Conservation (phyloP, 208 protist species). For the Borovskyia barvae region DNA sequence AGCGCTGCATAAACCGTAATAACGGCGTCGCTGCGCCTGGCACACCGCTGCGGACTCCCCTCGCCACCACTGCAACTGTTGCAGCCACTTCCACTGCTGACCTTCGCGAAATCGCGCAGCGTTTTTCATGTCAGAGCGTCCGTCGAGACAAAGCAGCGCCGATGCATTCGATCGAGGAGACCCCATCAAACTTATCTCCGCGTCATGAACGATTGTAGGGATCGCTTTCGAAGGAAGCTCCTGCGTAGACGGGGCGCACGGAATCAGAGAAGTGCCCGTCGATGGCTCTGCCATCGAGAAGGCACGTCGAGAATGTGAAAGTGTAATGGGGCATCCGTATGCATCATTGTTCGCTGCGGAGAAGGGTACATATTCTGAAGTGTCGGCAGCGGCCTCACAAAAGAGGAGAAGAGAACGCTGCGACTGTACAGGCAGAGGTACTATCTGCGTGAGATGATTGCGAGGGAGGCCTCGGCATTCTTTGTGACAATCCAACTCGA, state of each 20-base stretch:
- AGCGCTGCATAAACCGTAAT: slow-evolving; percentile 39
- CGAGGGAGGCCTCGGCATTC: slow-evolving; percentile 51
- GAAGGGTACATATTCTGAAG: too few species aligned
- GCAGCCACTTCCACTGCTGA: slow-evolving; percentile 40
- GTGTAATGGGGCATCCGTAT: too few species aligned
- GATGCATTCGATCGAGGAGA: too few species aligned
- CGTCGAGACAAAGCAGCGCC: slow-evolving; percentile 41
- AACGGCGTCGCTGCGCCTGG: slow-evolving; percentile 58
- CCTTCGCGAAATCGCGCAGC: slow-evolving; percentile 34
- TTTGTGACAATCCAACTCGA: slow-evolving; percentile 56
- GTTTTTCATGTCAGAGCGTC: slow-evolving; percentile 29
- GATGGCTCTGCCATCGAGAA: too few species aligned
- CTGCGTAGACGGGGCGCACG: too few species aligned
- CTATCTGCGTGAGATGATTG: slow-evolving; percentile 49
- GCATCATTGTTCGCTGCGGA: too few species aligned
- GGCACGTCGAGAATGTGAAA: too few species aligned
- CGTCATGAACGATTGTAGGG: too few species aligned
- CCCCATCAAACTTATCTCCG: too few species aligned
- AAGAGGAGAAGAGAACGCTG: slow-evolving; percentile 36
- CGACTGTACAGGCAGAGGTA: slow-evolving; percentile 34
- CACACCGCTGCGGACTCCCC: slow-evolving; percentile 51
- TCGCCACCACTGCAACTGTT: slow-evolving; percentile 48
- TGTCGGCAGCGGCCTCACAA: neutral
- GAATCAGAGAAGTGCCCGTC: too few species aligned
- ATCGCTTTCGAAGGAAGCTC: too few species aligned